Evolutionary conservation across 768 basidiomycete species (phyloP).

Genomic region (Lactarius hatsudake): DNA sequence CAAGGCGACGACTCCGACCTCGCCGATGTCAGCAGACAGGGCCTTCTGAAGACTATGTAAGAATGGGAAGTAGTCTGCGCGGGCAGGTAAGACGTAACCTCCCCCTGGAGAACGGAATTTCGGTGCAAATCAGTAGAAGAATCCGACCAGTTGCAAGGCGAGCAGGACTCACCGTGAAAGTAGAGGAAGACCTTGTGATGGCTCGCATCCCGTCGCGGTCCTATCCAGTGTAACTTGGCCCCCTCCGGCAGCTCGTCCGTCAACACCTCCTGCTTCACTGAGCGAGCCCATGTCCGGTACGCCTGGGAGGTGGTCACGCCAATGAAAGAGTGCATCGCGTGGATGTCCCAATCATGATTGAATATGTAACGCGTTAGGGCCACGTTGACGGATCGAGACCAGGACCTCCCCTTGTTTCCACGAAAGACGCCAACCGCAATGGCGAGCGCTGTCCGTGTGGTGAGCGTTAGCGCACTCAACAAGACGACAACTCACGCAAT

Average conservation of each 20-base stretch:
- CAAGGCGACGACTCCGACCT: conserved; percentile 5
- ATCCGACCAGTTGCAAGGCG: too few species aligned
- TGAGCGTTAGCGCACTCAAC: background rate
- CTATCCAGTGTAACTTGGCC: conserved; percentile 16
- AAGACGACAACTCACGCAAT: background rate
- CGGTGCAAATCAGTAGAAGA: background rate
- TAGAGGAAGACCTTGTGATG: conserved; percentile 8
- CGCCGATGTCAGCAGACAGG: background rate
- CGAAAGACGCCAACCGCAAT: conserved; percentile 11
- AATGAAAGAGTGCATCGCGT: background rate
- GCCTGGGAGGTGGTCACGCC: background rate
- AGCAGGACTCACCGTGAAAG: conserved; percentile 2
- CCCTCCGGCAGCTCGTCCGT: conserved; percentile 6
- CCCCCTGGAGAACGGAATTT: conserved; percentile 5
- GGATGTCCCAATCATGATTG: background rate
- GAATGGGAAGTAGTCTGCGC: background rate
- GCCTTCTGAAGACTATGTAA: background rate
- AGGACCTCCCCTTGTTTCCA: conserved; percentile 11
- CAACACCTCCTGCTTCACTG: conserved; percentile 2
- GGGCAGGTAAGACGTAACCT: background rate
- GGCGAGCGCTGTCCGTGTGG: conserved; percentile 6
- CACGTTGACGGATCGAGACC: conserved; percentile 3
- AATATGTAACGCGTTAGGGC: conserved; percentile 4
- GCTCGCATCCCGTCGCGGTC: conserved; percentile 11
- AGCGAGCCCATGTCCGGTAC: conserved; percentile 2